A percentile compares a stretch with the other conserved stretches of the same genome.
Evolutionary conservation across 225 moss, liverwort and hornwort species (phyloP).

Genomic region (Polytrichum commune): DNA sequence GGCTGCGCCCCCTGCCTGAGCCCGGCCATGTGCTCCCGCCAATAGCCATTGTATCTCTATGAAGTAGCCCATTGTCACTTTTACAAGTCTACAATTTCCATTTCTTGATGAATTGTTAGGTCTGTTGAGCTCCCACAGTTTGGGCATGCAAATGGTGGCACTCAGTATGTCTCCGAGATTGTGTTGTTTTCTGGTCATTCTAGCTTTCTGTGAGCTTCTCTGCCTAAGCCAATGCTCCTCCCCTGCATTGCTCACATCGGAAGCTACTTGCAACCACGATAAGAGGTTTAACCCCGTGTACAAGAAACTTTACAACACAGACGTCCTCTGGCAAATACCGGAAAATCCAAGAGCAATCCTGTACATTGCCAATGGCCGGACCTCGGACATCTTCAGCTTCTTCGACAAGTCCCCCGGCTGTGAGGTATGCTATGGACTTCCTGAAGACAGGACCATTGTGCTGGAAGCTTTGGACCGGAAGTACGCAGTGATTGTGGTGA

Average conservation of each 20-base stretch:
- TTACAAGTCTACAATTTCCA: too few relatives aligned
- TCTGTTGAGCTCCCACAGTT: too few relatives aligned
- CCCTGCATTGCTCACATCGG: not conserved
- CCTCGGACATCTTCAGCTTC: slow-evolving; percentile 21
- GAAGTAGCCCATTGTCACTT: too few relatives aligned
- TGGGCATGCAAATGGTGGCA: not conserved
- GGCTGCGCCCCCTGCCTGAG: too few relatives aligned
- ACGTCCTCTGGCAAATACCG: slow-evolving; percentile 46
- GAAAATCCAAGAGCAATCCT: slow-evolving; percentile 29
- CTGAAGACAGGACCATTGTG: slow-evolving; percentile 20
- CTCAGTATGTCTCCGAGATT: not conserved
- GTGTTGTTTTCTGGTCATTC: not conserved
- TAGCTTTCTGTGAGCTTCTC: not conserved
- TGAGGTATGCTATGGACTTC: slow-evolving; percentile 22
- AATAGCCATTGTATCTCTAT: too few relatives aligned
- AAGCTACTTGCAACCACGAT: slow-evolving; percentile 7
- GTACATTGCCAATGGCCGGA: slow-evolving; percentile 31
- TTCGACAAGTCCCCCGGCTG: slow-evolving; percentile 33
- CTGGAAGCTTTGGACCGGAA: slow-evolving; percentile 25
- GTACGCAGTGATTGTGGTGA: slow-evolving; percentile 35
- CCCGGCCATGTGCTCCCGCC: too few relatives aligned
- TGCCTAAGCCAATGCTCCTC: not conserved
- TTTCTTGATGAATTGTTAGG: too few relatives aligned
- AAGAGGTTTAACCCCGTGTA: slow-evolving; percentile 20
- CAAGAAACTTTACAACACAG: slow-evolving; percentile 22